Evolutionary conservation across 768 basidiomycete species (phyloP).

Genomic region (Amyloporia xantha): DNA sequence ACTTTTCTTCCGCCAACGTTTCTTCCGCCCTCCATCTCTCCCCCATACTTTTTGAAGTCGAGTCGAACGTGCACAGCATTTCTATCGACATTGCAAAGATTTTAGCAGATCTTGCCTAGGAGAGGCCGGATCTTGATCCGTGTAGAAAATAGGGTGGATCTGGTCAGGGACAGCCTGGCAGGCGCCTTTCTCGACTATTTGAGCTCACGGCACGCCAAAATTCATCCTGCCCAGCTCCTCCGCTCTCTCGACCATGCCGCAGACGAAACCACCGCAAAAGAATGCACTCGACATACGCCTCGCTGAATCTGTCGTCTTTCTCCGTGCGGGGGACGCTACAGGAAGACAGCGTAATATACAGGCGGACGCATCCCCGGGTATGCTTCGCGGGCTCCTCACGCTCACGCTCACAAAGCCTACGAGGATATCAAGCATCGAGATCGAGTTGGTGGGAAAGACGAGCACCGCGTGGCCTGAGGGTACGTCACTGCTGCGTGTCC

Average conservation of each 20-base stretch:
- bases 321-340: slow-evolving; percentile 33
- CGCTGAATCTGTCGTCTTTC: slow-evolving; percentile 51
- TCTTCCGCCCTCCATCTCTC: too few species aligned
- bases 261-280: slow-evolving; percentile 26
- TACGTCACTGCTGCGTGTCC: slow-evolving; percentile 25
- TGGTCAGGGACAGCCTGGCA: not conserved
- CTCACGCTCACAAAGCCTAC: slow-evolving; percentile 69
- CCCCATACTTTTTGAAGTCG: too few species aligned
- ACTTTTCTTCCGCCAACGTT: too few species aligned
- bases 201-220: not conserved
- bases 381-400: slow-evolving; percentile 60
- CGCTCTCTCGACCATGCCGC: not conserved
- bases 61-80: too few species aligned
- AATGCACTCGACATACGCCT: slow-evolving; percentile 37
- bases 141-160: not conserved
- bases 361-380: slow-evolving; percentile 39
- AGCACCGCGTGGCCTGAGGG: slow-evolving; percentile 84
- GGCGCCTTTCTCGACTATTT: not conserved
- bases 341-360: slow-evolving; percentile 25
- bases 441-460: slow-evolving; percentile 69
- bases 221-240: not conserved
- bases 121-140: not conserved
- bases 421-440: slow-evolving; percentile 78
- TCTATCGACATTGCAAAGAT: too few species aligned
- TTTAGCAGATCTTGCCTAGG: too few species aligned